phyloP scores from a whole-genome alignment of 148 eudicot species.

The Rhododendron ferrugineum region DNA sequence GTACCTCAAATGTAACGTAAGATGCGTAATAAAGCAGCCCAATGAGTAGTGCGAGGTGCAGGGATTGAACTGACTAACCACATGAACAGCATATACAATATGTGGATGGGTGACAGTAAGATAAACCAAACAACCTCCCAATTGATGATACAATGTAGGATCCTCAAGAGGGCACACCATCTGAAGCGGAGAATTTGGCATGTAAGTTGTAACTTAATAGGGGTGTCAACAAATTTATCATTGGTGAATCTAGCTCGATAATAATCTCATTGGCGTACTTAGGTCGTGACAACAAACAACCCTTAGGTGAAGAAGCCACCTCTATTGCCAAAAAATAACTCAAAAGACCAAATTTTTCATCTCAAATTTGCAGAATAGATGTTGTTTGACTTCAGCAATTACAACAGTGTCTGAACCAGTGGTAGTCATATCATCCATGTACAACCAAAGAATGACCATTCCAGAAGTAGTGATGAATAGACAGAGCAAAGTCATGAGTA shows the following conservation, averaged over 20 bases:
- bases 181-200: neutral
- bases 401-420: no score
- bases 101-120: neutral
- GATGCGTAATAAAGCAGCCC: neutral
- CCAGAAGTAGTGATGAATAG: no score
- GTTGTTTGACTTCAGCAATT: no score
- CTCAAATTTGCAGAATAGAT: no score
- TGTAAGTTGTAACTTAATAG: neutral
- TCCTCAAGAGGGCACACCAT: neutral
- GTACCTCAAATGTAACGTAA: neutral
- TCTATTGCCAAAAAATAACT: neutral
- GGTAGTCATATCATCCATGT: no score
- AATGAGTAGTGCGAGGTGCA: neutral
- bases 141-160: neutral
- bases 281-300: no score
- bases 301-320: neutral
- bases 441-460: no score
- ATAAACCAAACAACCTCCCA: neutral
- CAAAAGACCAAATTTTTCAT: neutral
- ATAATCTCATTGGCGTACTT: neutral
- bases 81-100: neutral
- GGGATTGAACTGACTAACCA: neutral
- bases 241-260: neutral
- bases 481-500: no score
- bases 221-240: neutral